phyloP scores from a whole-genome alignment of 2,329 filamentous ascomycete species.

The Ascochyta fabae region DNA sequence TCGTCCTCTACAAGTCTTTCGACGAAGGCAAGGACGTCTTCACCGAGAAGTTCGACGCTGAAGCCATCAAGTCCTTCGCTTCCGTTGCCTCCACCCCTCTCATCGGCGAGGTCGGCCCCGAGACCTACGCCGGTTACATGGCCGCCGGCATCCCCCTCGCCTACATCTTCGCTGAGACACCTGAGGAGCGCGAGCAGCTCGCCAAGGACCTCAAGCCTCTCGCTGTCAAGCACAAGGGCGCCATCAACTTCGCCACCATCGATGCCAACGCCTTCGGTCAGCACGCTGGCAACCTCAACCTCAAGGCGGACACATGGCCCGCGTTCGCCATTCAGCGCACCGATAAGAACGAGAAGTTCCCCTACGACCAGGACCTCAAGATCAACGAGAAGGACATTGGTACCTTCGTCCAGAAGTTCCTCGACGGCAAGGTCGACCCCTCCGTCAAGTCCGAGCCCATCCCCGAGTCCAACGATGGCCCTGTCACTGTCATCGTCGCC shows the following conservation, averaged over 20 bases:
- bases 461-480: slow-evolving; percentile 89
- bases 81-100: slow-evolving; percentile 86
- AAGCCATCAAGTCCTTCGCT: slow-evolving; percentile 81
- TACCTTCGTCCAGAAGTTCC: slow-evolving; percentile 85
- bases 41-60: slow-evolving; percentile 79
- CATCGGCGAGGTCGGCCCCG: slow-evolving; percentile 93
- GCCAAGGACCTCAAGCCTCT: slow-evolving; percentile 80
- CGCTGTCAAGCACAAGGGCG: slow-evolving; percentile 90
- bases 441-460: slow-evolving; percentile 99
- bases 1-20: slow-evolving; percentile 97
- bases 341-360: slow-evolving; percentile 95
- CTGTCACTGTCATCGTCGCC: slow-evolving; percentile 87
- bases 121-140: slow-evolving; percentile 97
- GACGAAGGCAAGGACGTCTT: slow-evolving; percentile 94
- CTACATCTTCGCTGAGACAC: slow-evolving; percentile 95
- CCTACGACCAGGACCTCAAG: slow-evolving; percentile 83
- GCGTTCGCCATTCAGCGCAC: slow-evolving; percentile 97
- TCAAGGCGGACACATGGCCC: slow-evolving; percentile 93
- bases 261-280: slow-evolving; percentile 93
- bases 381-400: slow-evolving; percentile 76
- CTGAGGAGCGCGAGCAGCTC: slow-evolving; percentile 85
- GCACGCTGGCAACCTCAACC: slow-evolving; percentile 95
- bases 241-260: slow-evolving; percentile 97
- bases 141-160: slow-evolving; percentile 87
- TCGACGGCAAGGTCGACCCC: slow-evolving; percentile 85